Evolutionary conservation across 257 asterid genomes (phyloP), one percentile per base, ranked within the genome.

Genomic region (Penstemon davidsonii): DNA sequence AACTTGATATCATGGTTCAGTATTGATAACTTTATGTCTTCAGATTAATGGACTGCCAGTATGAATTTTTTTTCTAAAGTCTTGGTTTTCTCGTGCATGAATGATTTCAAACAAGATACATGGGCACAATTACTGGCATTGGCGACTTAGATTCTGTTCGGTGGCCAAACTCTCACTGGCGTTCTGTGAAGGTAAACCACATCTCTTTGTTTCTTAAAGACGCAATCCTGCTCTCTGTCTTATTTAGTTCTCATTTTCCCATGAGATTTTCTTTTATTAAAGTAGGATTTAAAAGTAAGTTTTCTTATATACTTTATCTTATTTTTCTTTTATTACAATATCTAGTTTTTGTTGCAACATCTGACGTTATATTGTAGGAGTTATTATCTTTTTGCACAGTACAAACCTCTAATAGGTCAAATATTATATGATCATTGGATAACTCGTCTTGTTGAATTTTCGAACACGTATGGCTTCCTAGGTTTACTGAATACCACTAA

Each of bases 81-180:
- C 58, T 60, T 55, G 54, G 38, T 68, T 60, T 42, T 78, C 47
- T 73, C 55, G 70, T 41, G 56, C 65, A 52, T 76, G 63, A 59
- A n/a, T 59, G 55, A 39, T 68, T 67, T 55, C 54, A 36, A 51
- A 51, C 71, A 86, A 92, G 98, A 76, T 92, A 92, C 75, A 92
- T 92, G 98, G 98, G 98, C 19, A 92, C 98, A 4, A 86, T 92
- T 65, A 92, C 98, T 65, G 98, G 96, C 51, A 88, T 92, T 62
- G 90, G 96, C n/a, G 98, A 90, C 84, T 79, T 88, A 58, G 98
- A 92, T 78, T 78, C 92, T 53, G 96, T 84, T 72, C 97, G 98
- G 68, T 92, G 98, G 98, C 78, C 87, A 33, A 92, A 90, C 64
- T 92, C 98, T 71, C 97, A 92, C 79, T 92, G 98, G 98, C 90